Evolutionary conservation across 164 flowering plant genomes (phyloP).

Genomic region (Stephania cephalantha): DNA sequence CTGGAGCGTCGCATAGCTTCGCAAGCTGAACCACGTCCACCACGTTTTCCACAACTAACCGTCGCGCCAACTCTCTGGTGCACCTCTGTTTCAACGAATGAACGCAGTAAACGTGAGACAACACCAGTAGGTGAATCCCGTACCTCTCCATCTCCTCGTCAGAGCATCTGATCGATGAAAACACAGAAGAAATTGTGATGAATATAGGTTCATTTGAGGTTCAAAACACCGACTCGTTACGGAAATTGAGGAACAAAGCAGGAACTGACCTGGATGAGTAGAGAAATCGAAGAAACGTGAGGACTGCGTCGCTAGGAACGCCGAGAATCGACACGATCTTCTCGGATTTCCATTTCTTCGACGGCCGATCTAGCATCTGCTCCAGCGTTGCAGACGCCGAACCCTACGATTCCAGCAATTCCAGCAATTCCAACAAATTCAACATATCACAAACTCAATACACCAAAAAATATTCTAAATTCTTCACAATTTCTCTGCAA

Average conservation of each 20-base stretch:
- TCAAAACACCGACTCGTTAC: too few relatives aligned
- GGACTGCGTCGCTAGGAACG: conserved; percentile 71
- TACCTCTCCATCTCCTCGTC: conserved; percentile 65
- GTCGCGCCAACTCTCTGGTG: conserved; percentile 37
- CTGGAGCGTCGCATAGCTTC: conserved; percentile 73
- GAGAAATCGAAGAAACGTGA: conserved; percentile 58
- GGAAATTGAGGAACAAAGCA: not conserved
- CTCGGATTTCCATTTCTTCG: conserved; percentile 37
- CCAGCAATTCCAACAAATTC: conserved; percentile 2
- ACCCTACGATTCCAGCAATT: conserved; percentile 36
- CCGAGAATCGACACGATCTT: conserved; percentile 57
- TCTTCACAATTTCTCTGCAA: too few relatives aligned
- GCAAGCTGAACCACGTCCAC: conserved; percentile 84
- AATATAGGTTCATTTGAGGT: too few relatives aligned
- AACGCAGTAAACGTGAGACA: conserved; percentile 72
- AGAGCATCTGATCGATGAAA: conserved; percentile 35
- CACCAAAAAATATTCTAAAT: too few relatives aligned
- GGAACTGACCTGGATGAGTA: conserved; percentile 51
- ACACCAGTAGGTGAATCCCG: conserved; percentile 73
- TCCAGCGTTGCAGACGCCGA: conserved; percentile 67
- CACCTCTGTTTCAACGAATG: conserved; percentile 67
- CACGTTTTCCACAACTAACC: conserved; percentile 57
- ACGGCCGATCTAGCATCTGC: conserved; percentile 48
- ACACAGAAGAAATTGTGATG: not conserved
- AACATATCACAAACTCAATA: not conserved